phyloP scores from a whole-genome alignment of 1,284 basidiomycete genomes.

The Fomitopsis schrenkii region DNA sequence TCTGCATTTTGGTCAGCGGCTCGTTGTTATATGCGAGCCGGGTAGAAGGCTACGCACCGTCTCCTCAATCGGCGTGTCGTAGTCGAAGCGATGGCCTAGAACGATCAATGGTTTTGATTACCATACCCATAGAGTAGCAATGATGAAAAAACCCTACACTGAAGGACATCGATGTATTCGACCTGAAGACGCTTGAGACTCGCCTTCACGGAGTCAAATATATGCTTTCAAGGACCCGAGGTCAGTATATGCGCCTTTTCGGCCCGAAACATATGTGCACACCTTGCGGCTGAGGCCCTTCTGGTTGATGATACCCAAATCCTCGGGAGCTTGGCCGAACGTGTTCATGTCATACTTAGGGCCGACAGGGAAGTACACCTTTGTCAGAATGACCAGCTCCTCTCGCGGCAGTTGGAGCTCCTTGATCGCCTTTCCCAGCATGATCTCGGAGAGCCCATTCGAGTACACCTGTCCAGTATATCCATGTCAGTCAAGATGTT shows the following conservation, averaged over 20 bases:
- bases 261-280: neutral
- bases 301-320: constrained; percentile 19
- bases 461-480: constrained; percentile 32
- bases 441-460: constrained; percentile 47
- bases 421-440: constrained; percentile 59
- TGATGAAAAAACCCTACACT: constrained; percentile 17
- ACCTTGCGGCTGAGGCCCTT: constrained; percentile 24
- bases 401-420: constrained; percentile 50
- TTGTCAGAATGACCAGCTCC: constrained; percentile 52
- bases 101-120: too few relatives aligned
- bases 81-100: constrained; percentile 21
- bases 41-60: constrained; percentile 11
- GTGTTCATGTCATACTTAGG: neutral
- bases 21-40: too few relatives aligned
- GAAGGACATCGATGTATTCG: constrained; percentile 35
- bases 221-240: constrained; percentile 27
- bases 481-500: too few relatives aligned
- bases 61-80: constrained; percentile 26
- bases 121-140: too few relatives aligned
- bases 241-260: neutral
- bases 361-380: neutral
- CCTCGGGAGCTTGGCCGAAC: constrained; percentile 5
- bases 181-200: constrained; percentile 36
- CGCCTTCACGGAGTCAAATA: constrained; percentile 38
- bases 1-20: neutral